Percentiles rank a stretch among this genome's conserved stretches.
Conservation (phyloP, 495 filamentous ascomycete genomes). For the Letharia lupina region DNA sequence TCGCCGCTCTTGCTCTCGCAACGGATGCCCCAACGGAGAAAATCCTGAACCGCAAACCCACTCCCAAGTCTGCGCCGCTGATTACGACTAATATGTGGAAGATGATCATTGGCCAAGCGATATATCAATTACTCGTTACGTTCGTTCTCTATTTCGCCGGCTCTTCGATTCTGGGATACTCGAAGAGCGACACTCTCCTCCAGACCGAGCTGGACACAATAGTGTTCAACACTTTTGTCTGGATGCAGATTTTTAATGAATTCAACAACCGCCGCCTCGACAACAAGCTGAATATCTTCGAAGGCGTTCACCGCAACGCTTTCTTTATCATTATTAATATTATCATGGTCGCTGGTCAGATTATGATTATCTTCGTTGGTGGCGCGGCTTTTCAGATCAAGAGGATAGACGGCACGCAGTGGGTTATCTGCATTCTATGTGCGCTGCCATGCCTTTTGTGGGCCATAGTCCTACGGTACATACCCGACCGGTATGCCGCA, state of each 20-base stretch:
- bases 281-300: slow-evolving; percentile 84
- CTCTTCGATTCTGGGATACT: slow-evolving; percentile 46
- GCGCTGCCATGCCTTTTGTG: slow-evolving; percentile 65
- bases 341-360: slow-evolving; percentile 70
- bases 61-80: slow-evolving; percentile 65
- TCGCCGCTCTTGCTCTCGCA: slow-evolving; percentile 76
- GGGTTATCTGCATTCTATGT: slow-evolving; percentile 67
- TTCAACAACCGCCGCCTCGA: slow-evolving; percentile 89
- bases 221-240: slow-evolving; percentile 91
- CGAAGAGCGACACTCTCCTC: slow-evolving; percentile 33
- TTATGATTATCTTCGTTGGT: slow-evolving; percentile 75
- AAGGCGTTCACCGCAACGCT: slow-evolving; percentile 66
- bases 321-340: slow-evolving; percentile 78
- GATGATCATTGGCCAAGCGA: slow-evolving; percentile 82
- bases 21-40: slow-evolving; percentile 75
- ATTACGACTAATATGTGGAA: slow-evolving; percentile 91
- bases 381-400: slow-evolving; percentile 64
- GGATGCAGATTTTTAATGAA: slow-evolving; percentile 96
- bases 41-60: slow-evolving; percentile 75
- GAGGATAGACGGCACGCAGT: slow-evolving; percentile 57
- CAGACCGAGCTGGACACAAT: slow-evolving; percentile 54
- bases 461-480: slow-evolving; percentile 60
- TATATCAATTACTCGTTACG: slow-evolving; percentile 72
- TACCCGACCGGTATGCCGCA: slow-evolving; percentile 51
- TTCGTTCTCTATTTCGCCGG: slow-evolving; percentile 73